A percentile compares a stretch with the other conserved stretches of the same genome.
Conservation (phyloP, 2,329 filamentous ascomycete species). For the Rutstroemia sp. region DNA sequence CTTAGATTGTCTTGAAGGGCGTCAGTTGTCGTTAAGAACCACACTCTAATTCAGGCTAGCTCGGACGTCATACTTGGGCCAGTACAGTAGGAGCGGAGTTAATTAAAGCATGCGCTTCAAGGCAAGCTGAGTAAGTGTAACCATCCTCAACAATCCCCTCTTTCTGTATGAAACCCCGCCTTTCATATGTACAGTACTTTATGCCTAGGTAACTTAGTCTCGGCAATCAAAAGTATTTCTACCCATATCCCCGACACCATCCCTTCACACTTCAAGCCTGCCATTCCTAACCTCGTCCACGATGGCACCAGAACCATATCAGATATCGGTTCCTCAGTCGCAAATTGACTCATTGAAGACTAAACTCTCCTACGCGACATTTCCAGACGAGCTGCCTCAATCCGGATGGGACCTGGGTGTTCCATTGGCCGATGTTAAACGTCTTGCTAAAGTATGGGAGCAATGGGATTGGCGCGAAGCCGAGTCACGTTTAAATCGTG, state of each 20-base stretch:
- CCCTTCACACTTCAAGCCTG: not conserved
- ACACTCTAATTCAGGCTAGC: no score
- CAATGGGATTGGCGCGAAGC: conserved; percentile 54
- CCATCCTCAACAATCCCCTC: no score
- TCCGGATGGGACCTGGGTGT: conserved; percentile 51
- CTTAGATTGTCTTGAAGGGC: no score
- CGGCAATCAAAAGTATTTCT: no score
- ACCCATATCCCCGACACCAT: not conserved
- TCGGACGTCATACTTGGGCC: no score
- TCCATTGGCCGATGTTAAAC: conserved; percentile 51
- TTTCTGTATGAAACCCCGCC: no score
- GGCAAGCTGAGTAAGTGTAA: no score
- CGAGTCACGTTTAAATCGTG: conserved; percentile 50
- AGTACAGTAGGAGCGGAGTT: no score
- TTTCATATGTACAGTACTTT: no score
- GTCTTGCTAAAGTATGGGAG: conserved; percentile 50
- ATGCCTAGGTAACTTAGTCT: no score
- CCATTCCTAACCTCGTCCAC: not conserved
- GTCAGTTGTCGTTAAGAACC: no score
- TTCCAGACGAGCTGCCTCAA: conserved; percentile 48
- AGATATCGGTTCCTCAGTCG: conserved; percentile 43
- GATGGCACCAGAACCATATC: conserved; percentile 33
- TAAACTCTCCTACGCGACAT: conserved; percentile 46
- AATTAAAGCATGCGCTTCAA: no score
- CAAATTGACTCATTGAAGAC: conserved; percentile 45